Evolutionary conservation across 306 rosid genomes (phyloP).

Genomic region (Oxytropis ochrocephala): DNA sequence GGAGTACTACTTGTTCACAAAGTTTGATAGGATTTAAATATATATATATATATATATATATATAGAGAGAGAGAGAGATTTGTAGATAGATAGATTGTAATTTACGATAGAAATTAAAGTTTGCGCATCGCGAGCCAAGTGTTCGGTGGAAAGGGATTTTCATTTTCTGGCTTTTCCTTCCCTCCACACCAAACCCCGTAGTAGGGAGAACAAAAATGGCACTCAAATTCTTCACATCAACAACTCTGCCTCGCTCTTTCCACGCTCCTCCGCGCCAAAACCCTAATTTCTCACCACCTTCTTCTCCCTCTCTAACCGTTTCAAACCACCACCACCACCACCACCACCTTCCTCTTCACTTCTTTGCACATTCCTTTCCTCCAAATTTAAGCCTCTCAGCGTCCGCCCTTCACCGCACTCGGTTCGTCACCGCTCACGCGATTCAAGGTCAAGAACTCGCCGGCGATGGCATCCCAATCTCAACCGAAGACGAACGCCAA

Average conservation of each 20-base stretch:
- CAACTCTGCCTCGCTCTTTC: neutral
- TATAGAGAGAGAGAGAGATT: too few relatives aligned
- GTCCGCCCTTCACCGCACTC: neutral
- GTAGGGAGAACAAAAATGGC: conserved; percentile 13
- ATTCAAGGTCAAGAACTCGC: conserved; percentile 13
- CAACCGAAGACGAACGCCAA: conserved; percentile 8
- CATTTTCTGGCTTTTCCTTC: neutral
- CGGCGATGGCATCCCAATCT: neutral
- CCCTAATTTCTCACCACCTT: conserved; percentile 16
- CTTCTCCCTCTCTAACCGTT: conserved; percentile 19
- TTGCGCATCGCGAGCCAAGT: neutral
- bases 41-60: too few relatives aligned
- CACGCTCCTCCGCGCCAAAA: conserved; percentile 22
- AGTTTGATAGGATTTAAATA: too few relatives aligned
- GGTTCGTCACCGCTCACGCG: conserved; percentile 16
- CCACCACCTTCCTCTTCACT: neutral
- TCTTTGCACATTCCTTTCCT: conserved; percentile 19
- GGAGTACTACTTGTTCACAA: too few relatives aligned
- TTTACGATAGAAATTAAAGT: neutral
- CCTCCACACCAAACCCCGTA: conserved; percentile 5
- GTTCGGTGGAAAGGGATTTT: neutral
- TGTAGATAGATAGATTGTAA: too few relatives aligned
- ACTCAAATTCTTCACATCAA: conserved; percentile 15
- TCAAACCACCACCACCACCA: conserved; percentile 1
- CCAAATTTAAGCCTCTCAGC: conserved; percentile 10